Evolutionary conservation across 140 eudicot genomes (phyloP).

Genomic region (Erigeron philadelphicus): DNA sequence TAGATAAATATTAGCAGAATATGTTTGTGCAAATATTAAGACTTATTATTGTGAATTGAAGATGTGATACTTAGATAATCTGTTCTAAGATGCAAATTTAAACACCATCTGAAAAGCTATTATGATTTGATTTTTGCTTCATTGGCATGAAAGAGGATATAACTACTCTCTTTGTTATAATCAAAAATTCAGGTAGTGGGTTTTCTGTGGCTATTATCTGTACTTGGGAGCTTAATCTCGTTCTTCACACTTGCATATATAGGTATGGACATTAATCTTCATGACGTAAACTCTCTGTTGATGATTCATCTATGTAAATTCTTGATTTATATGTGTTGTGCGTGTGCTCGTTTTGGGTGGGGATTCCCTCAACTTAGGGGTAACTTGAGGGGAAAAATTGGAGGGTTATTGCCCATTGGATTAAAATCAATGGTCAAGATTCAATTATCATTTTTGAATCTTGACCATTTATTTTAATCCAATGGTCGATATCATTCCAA

Average conservation of each 20-base stretch:
- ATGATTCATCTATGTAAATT: constrained; percentile 5
- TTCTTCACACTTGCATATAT: constrained; percentile 82
- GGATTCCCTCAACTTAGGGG: no score
- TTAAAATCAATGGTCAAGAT: no score
- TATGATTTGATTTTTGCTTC: constrained; percentile 7
- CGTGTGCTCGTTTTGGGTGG: neutral
- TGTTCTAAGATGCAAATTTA: neutral
- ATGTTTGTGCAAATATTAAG: neutral
- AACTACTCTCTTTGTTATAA: constrained; percentile 5
- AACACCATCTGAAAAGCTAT: neutral
- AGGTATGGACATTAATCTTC: constrained; percentile 45
- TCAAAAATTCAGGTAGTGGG: constrained; percentile 67
- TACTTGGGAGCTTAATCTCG: constrained; percentile 72
- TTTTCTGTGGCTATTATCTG: constrained; percentile 87
- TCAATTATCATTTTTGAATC: no score
- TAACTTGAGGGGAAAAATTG: no score
- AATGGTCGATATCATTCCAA: no score
- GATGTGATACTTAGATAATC: neutral
- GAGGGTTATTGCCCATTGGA: no score
- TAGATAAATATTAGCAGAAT: neutral
- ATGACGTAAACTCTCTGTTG: constrained; percentile 12
- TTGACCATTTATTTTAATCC: no score
- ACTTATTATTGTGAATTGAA: neutral
- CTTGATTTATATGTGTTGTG: constrained; percentile 13
- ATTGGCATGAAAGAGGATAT: constrained; percentile 14